Percentiles rank a stretch among this genome's conserved stretches.
phyloP scores from a whole-genome alignment of 768 basidiomycete genomes.

The Auricularia cornea region DNA sequence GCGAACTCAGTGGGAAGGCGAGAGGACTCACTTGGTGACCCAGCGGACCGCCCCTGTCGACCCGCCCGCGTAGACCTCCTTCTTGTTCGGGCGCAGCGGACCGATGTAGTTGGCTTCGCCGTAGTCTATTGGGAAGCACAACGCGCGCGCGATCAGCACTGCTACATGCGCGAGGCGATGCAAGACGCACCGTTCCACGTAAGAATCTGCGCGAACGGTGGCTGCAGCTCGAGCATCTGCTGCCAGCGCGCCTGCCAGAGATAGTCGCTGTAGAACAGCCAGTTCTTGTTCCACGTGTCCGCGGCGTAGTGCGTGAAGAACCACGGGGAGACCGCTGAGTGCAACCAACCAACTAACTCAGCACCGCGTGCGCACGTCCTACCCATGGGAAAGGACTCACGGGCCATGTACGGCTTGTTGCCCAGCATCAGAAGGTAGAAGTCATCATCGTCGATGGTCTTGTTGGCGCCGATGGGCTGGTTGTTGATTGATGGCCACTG shows the following conservation, averaged over 20 bases:
- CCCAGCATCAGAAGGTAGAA: neutral
- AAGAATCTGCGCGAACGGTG: conserved; percentile 41
- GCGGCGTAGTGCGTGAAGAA: conserved; percentile 66
- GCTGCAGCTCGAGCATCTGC: conserved; percentile 42
- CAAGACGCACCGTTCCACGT: conserved; percentile 55
- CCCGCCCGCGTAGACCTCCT: neutral
- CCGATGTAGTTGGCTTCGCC: conserved; percentile 72
- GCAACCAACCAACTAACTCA: neutral
- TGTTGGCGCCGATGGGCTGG: neutral
- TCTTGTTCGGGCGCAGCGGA: conserved; percentile 21
- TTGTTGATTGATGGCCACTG: neutral
- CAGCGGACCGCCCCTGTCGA: neutral
- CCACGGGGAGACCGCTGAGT: conserved; percentile 47
- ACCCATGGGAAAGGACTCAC: neutral
- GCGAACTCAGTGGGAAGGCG: neutral
- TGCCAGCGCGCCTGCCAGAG: conserved; percentile 60
- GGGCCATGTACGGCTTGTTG: neutral
- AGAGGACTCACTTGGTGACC: neutral
- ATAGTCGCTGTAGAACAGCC: conserved; percentile 28
- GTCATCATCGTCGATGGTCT: neutral
- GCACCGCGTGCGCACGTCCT: neutral
- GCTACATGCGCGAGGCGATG: too few relatives aligned
- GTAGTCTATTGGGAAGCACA: too few relatives aligned
- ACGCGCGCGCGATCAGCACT: too few relatives aligned
- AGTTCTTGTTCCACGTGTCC: conserved; percentile 50